Evolutionary conservation across 805 yeast genomes (phyloP).

Genomic region (Starmerella sp.): DNA sequence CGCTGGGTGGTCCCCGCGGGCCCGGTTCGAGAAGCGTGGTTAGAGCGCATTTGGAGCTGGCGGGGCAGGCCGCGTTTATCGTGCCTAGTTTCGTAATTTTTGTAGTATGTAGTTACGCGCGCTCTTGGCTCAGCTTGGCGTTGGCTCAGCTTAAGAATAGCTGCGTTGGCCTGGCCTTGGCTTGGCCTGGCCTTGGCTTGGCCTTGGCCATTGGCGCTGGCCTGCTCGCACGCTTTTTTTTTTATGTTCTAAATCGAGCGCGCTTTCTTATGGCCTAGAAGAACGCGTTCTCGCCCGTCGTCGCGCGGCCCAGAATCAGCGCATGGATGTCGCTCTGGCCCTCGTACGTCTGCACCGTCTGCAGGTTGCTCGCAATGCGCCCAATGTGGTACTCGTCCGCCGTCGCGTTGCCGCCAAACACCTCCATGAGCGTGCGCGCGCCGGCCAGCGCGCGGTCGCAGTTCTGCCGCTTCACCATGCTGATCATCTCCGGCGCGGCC

Average conservation of each 20-base stretch:
- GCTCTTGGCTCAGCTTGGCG: too few species aligned
- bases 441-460: constrained; percentile 34
- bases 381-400: constrained; percentile 37
- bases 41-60: background rate
- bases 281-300: constrained; percentile 33
- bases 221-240: too few species aligned
- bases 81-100: too few species aligned
- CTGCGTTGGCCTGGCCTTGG: too few species aligned
- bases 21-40: too few species aligned
- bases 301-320: constrained; percentile 34
- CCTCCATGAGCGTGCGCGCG: constrained; percentile 33
- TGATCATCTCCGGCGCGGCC: constrained; percentile 35
- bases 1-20: background rate
- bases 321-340: constrained; percentile 38
- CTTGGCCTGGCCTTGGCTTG: too few species aligned
- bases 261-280: constrained; percentile 11
- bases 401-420: constrained; percentile 38
- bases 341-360: constrained; percentile 38
- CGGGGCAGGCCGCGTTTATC: too few species aligned
- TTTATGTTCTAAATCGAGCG: too few species aligned
- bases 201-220: too few species aligned
- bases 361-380: constrained; percentile 34
- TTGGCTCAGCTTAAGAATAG: too few species aligned
- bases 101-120: too few species aligned
- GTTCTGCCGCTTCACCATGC: constrained; percentile 36